phyloP scores from a whole-genome alignment of 768 basidiomycete species.

The Tephrocybe rancida region DNA sequence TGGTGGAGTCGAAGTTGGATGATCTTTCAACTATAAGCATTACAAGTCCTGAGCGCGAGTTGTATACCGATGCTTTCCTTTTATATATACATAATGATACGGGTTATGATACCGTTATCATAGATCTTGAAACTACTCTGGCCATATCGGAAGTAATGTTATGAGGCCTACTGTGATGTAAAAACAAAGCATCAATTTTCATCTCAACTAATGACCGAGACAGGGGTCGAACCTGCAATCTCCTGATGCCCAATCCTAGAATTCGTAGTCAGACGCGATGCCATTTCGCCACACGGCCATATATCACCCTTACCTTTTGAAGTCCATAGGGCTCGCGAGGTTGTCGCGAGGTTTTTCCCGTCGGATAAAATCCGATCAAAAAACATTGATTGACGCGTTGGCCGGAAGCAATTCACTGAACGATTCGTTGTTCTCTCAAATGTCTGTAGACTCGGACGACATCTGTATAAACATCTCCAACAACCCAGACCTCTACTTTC shows the following conservation, averaged over 20 bases:
- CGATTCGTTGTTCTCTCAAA: constrained; percentile 15
- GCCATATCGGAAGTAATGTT: too few species aligned
- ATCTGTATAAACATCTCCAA: constrained; percentile 26
- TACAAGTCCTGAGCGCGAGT: too few species aligned
- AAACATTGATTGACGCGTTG: constrained; percentile 5
- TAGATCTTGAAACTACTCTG: too few species aligned
- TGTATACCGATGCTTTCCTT: too few species aligned
- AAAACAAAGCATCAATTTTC: neutral
- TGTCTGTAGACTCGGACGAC: constrained; percentile 22
- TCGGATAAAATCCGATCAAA: neutral
- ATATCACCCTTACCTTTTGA: too few species aligned
- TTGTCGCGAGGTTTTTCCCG: neutral
- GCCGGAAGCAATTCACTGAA: neutral
- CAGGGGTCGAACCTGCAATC: constrained; percentile 84
- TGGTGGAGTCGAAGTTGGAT: constrained; percentile 62
- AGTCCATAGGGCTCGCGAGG: neutral
- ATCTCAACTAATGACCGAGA: constrained; percentile 17
- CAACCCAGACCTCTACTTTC: constrained; percentile 27
- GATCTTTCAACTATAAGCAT: too few species aligned
- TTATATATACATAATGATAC: too few species aligned
- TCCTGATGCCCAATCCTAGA: constrained; percentile 48
- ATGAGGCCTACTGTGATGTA: too few species aligned
- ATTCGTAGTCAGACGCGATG: constrained; percentile 92
- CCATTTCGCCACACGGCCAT: constrained; percentile 70
- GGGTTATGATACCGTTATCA: too few species aligned